These are phyloP conservation scores for Styphnolobium japonicum DNA, from an alignment of 306 rosid species.

Conservation along the genomic window DNA sequence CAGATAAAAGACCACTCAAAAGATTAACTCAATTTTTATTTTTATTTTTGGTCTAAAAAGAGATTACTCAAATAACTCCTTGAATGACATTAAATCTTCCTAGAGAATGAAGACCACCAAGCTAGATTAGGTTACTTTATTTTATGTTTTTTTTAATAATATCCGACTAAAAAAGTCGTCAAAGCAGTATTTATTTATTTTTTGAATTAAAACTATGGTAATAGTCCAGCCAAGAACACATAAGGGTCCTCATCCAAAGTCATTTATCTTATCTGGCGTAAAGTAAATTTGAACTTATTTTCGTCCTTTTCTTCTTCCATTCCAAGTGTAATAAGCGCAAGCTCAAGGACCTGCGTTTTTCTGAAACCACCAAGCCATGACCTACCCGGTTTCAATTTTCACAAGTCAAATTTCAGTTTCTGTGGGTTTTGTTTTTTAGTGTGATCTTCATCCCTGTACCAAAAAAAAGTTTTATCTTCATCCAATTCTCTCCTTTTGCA, in stretches of 20 bases:
- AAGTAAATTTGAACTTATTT: neutral
- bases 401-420: neutral
- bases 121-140: too few species aligned
- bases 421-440: neutral
- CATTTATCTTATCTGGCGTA: neutral
- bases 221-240: neutral
- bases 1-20: too few species aligned
- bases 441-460: neutral
- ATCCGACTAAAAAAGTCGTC: too few species aligned
- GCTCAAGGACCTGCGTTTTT: neutral
- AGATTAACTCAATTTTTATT: too few species aligned
- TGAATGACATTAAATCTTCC: too few species aligned
- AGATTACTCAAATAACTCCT: too few species aligned
- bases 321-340: neutral
- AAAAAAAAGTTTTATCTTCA: conserved; percentile 1
- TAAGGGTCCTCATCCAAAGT: neutral
- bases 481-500: neutral
- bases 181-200: too few species aligned
- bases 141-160: too few species aligned
- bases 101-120: too few species aligned
- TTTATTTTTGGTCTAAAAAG: too few species aligned
- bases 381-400: neutral
- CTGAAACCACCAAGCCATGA: neutral
- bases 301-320: neutral
- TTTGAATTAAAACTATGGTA: too few species aligned